These are phyloP conservation scores for Salix dunnii DNA, from an alignment of 345 rosid species.

Conservation along the genomic window DNA sequence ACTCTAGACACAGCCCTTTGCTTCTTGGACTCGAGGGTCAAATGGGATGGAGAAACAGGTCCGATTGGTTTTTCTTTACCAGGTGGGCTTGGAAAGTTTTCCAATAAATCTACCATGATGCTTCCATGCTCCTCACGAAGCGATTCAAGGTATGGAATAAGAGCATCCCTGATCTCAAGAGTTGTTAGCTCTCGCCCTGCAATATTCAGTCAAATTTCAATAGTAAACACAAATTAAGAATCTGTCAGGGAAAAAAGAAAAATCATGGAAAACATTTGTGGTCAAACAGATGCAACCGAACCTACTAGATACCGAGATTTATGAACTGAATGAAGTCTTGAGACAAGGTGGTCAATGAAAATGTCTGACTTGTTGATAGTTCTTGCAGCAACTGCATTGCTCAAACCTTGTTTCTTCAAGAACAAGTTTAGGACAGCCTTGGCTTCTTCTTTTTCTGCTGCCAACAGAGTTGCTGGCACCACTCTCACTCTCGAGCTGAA, in stretches of 20 bases:
- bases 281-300: constrained; percentile 43
- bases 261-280: not conserved
- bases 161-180: constrained; percentile 81
- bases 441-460: constrained; percentile 90
- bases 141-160: constrained; percentile 71
- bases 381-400: constrained; percentile 62
- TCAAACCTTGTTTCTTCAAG: constrained; percentile 77
- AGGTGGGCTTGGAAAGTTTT: constrained; percentile 64
- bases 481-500: constrained; percentile 46
- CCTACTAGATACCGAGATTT: constrained; percentile 92
- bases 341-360: constrained; percentile 73
- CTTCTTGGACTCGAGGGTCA: constrained; percentile 43
- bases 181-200: constrained; percentile 90
- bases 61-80: constrained; percentile 34
- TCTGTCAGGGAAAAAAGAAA: not conserved
- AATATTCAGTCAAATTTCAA: constrained; percentile 13
- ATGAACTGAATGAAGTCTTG: constrained; percentile 75
- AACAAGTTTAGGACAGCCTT: constrained; percentile 78
- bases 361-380: constrained; percentile 66
- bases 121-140: constrained; percentile 62
- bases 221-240: not conserved
- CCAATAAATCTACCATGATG: constrained; percentile 55
- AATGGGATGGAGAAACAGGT: constrained; percentile 28
- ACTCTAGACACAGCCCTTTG: constrained; percentile 64
- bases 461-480: constrained; percentile 57